phyloP scores from a whole-genome alignment of 768 basidiomycete genomes.

The Cystofilobasidium macerans region DNA sequence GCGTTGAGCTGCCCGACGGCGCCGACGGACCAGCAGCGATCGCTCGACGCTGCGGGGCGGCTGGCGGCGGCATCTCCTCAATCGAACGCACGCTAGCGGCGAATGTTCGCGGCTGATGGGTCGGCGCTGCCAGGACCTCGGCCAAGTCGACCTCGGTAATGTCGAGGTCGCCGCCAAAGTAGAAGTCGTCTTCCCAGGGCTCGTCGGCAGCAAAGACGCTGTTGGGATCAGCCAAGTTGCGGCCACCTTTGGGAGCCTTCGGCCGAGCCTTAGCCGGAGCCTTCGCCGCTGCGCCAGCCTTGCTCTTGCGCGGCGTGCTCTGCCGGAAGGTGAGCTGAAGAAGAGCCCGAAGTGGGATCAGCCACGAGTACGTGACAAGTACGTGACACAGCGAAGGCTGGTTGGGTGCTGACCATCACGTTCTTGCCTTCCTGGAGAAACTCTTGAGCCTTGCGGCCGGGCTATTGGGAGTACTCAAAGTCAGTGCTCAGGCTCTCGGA shows the following conservation, averaged over 20 bases:
- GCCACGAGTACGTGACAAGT: neutral
- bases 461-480: neutral
- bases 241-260: conserved; percentile 13
- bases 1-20: neutral
- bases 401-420: neutral
- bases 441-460: conserved; percentile 9
- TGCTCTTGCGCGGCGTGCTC: conserved; percentile 15
- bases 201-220: conserved; percentile 14
- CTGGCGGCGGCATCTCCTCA: conserved; percentile 3
- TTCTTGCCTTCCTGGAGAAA: conserved; percentile 14
- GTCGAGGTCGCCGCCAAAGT: conserved; percentile 3
- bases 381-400: neutral
- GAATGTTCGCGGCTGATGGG: neutral
- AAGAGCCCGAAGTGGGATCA: neutral
- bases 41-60: neutral
- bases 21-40: neutral
- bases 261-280: neutral
- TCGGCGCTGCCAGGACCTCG: neutral
- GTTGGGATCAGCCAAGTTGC: conserved; percentile 2
- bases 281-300: conserved; percentile 3
- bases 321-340: conserved; percentile 20
- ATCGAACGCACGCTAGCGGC: neutral
- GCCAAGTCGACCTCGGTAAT: neutral
- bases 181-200: neutral
- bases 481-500: neutral